Evolutionary conservation across 257 asterid genomes (phyloP), one percentile per base, ranked within the genome.

Genomic region (Plantago elongata): DNA sequence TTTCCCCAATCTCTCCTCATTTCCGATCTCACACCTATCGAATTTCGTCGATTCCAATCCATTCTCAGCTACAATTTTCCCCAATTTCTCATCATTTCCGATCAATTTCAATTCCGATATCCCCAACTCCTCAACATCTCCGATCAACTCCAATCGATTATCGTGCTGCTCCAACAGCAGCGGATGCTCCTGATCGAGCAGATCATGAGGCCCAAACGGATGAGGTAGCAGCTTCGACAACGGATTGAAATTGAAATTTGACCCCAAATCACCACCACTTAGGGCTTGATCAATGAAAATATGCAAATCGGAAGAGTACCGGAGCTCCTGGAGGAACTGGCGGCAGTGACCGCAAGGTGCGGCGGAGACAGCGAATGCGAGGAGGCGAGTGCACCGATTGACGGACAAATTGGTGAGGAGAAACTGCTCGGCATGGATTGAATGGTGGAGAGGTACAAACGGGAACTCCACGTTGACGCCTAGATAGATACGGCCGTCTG

Each of bases 281-380:
- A 18, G 54, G 59, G 51, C 61, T 30, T 63, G 22, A 27, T 80
- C 71, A 78, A 88, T 64, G 60, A 73, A 79, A 78, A 88, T 72
- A 69, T 77, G 68, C 27, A 88, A 77, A 60, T 78, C 34, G 22
- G 84, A 69, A 50, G 94, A 58, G 69, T 81, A 61, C 11, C 96
- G 89, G 64, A 85, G 83, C 38, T 91, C 98, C 71, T 90, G 98
- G 43, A 83, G 57, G 77, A 90, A 90, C 70, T 90, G 96, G 64
- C 98, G 94, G 77, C 98, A 88, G 89, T 90, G 98, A 56, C 98
- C 98, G 67, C 98, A 90, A 9, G 98, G 98, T 60, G 93, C 93
- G 15, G 93, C 88, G 55, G 98, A 88, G 55, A 90, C 98, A 63
- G 98, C 91, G 66, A 90, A 56, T 42, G 78, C 61, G 5, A 72